phyloP scores from a whole-genome alignment of 192 early-diverging fungal species.

The Backusella mclennaniae region DNA sequence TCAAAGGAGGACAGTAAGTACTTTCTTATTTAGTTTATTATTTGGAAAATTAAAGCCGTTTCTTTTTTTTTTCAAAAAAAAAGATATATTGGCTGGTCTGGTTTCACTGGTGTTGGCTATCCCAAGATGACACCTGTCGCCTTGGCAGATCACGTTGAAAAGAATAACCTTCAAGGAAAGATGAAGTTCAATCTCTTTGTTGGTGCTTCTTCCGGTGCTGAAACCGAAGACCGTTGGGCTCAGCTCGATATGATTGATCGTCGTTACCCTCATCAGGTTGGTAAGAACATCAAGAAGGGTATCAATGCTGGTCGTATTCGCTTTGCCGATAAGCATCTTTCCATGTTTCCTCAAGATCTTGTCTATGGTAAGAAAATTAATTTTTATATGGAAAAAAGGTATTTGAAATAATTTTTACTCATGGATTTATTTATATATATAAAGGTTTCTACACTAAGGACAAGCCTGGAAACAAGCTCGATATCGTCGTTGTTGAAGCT shows the following conservation, averaged over 20 bases:
- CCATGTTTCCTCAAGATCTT: conserved; percentile 42
- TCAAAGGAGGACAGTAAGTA: conserved; percentile 40
- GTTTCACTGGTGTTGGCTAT: conserved; percentile 44
- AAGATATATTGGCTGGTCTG: conserved; percentile 33
- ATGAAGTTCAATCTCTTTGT: conserved; percentile 45
- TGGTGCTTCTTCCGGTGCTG: conserved; percentile 36
- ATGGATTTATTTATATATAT: neutral
- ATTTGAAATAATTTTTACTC: neutral
- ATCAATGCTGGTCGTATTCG: conserved; percentile 40
- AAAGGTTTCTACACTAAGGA: conserved; percentile 39
- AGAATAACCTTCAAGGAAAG: conserved; percentile 41
- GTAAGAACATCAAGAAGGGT: conserved; percentile 35
- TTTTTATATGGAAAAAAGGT: neutral
- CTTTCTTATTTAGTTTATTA: neutral
- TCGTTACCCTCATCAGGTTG: conserved; percentile 45
- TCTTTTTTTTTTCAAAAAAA: neutral
- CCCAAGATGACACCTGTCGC: conserved; percentile 40
- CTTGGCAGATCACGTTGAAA: conserved; percentile 44
- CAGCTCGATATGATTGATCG: conserved; percentile 42
- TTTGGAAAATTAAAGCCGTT: neutral
- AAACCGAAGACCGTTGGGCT: conserved; percentile 40
- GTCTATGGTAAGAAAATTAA: conserved; percentile 24
- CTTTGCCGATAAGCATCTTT: conserved; percentile 48
- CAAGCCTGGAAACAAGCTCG: conserved; percentile 34
- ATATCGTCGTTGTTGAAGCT: conserved; percentile 41